Evolutionary conservation across 2,329 filamentous ascomycete species (phyloP).

Genomic region (Fusarium pseudonygamai): DNA sequence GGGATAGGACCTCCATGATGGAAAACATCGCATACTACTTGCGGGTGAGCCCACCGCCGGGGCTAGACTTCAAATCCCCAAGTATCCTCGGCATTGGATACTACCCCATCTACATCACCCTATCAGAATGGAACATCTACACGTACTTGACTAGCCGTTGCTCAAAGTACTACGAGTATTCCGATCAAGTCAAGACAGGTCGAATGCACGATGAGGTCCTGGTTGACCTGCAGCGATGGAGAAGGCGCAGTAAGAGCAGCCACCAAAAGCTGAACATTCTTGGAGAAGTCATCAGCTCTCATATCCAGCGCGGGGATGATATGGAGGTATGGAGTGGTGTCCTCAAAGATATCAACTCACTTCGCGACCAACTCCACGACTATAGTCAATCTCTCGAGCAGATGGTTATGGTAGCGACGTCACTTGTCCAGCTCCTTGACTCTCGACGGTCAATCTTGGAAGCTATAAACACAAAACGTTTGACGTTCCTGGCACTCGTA

Average conservation of each 20-base stretch:
- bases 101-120: not conserved
- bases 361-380: not conserved
- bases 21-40: not conserved
- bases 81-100: not conserved
- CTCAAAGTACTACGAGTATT: rapidly evolving
- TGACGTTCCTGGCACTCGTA: rapidly evolving
- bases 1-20: rapidly evolving
- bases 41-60: rapidly evolving
- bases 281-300: rapidly evolving
- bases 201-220: not conserved
- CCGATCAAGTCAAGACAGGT: rapidly evolving
- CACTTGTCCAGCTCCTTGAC: not conserved
- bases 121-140: not conserved
- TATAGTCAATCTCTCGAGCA: not conserved
- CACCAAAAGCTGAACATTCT: rapidly evolving
- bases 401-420: not conserved
- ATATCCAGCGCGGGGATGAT: rapidly evolving
- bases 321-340: rapidly evolving
- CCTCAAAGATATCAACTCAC: rapidly evolving
- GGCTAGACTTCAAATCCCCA: rapidly evolving
- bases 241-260: rapidly evolving
- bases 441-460: not conserved
- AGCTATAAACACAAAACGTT: not conserved
- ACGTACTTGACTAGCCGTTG: rapidly evolving
- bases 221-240: not conserved